These are phyloP conservation scores for Houttuynia cordata DNA, from an alignment of 164 flowering plant species.

Conservation along the genomic window DNA sequence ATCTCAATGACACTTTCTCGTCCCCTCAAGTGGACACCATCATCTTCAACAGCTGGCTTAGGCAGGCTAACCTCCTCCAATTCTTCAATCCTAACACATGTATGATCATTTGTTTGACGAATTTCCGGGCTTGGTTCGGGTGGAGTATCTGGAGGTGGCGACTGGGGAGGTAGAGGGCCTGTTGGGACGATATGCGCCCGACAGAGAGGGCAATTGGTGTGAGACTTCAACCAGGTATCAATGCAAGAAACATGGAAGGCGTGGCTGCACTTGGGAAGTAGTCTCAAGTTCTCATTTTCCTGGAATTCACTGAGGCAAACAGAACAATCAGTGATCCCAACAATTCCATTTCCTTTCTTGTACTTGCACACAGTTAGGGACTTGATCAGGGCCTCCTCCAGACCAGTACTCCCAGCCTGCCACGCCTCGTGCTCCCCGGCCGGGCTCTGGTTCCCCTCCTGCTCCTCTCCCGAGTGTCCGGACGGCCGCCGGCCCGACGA, in stretches of 20 bases:
- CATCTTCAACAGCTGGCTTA: background rate
- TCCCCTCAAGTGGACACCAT: background rate
- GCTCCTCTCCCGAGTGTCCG: constrained; percentile 9
- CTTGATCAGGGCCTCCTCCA: constrained; percentile 63
- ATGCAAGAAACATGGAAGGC: constrained; percentile 78
- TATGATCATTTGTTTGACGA: background rate
- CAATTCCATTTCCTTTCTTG: constrained; percentile 46
- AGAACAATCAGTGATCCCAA: constrained; percentile 73
- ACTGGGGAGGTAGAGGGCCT: background rate
- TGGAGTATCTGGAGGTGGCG: background rate
- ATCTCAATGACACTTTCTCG: background rate
- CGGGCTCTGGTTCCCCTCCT: constrained; percentile 20
- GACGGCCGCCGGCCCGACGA: constrained; percentile 9
- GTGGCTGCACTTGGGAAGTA: constrained; percentile 80
- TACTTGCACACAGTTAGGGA: constrained; percentile 57
- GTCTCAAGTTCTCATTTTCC: constrained; percentile 57
- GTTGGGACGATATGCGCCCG: constrained; percentile 35
- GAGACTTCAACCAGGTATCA: constrained; percentile 76
- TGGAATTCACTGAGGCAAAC: constrained; percentile 71
- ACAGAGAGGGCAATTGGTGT: constrained; percentile 77
- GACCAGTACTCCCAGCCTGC: constrained; percentile 32
- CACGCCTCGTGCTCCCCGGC: constrained; percentile 24
- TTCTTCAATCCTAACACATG: background rate
- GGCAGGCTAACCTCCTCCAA: background rate
- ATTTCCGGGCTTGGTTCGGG: background rate